Percentiles rank a stretch among this genome's conserved stretches.
phyloP scores from a whole-genome alignment of 768 basidiomycete genomes.

The Rhizopogon salebrosus region DNA sequence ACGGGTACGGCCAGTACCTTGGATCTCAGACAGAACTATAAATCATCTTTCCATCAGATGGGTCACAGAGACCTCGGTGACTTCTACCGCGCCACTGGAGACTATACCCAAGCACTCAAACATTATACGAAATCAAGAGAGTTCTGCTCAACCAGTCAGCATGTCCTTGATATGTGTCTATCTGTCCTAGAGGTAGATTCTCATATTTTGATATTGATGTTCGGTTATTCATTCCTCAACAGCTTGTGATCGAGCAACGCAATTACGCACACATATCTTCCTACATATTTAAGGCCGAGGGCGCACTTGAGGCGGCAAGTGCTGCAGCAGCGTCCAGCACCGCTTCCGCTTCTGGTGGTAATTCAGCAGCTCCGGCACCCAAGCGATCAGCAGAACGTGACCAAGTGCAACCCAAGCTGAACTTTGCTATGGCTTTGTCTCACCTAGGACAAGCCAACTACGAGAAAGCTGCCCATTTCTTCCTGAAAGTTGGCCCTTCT shows the following conservation, averaged over 20 bases:
- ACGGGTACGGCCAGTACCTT: constrained; percentile 46
- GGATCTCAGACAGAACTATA: neutral
- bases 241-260: constrained; percentile 83
- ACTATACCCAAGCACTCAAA: constrained; percentile 65
- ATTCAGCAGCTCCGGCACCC: constrained; percentile 18
- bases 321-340: constrained; percentile 31
- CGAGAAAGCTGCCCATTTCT: constrained; percentile 73
- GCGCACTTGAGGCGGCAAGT: constrained; percentile 67
- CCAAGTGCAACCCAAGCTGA: constrained; percentile 70
- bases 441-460: constrained; percentile 68
- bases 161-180: constrained; percentile 91
- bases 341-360: constrained; percentile 16
- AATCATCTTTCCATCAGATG: constrained; percentile 50
- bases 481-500: constrained; percentile 62
- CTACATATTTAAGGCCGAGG: constrained; percentile 96
- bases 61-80: constrained; percentile 84
- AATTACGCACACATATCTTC: constrained; percentile 85
- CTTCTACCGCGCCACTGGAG: constrained; percentile 70
- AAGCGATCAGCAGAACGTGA: constrained; percentile 55
- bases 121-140: constrained; percentile 90
- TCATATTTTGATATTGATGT: neutral
- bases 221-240: constrained; percentile 2
- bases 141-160: constrained; percentile 85
- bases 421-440: constrained; percentile 75
- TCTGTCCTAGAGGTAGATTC: constrained; percentile 67